Evolutionary conservation across 345 rosid species (phyloP).

Genomic region (Eucalyptus sp.): DNA sequence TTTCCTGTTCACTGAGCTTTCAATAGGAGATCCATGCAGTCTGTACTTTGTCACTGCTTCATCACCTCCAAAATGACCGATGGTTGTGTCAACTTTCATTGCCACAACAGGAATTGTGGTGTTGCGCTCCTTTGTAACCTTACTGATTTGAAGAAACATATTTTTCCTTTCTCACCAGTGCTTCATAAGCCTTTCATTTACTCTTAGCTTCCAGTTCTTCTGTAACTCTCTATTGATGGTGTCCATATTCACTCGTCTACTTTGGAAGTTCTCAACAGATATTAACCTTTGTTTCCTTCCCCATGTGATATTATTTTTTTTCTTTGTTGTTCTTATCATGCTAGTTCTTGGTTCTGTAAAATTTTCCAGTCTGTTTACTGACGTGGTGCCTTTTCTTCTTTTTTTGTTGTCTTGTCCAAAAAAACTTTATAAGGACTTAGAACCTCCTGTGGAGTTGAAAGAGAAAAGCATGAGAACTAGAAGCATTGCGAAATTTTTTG

Average conservation of each 20-base stretch:
- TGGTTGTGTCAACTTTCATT: neutral
- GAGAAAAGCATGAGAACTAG: neutral
- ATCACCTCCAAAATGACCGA: neutral
- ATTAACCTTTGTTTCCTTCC: neutral
- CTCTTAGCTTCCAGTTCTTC: neutral
- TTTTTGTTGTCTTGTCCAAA: neutral
- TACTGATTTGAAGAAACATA: neutral
- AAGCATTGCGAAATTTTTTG: slow-evolving; percentile 13
- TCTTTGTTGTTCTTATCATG: neutral
- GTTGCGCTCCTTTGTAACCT: neutral
- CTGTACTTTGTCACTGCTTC: neutral
- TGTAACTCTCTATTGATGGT: neutral
- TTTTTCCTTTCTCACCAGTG: neutral
- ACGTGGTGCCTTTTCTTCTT: neutral
- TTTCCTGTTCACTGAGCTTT: neutral
- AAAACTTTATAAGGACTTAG: slow-evolving; percentile 11
- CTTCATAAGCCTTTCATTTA: neutral
- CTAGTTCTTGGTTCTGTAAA: neutral
- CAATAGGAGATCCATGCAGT: neutral
- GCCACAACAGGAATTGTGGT: neutral
- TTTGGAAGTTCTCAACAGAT: neutral
- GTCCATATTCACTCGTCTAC: neutral
- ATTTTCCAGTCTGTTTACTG: neutral
- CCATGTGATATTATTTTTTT: neutral
- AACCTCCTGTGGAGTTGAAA: slow-evolving; percentile 7